phyloP scores from a whole-genome alignment of 2,329 filamentous ascomycete species.

The Diaporthe ampelina region DNA sequence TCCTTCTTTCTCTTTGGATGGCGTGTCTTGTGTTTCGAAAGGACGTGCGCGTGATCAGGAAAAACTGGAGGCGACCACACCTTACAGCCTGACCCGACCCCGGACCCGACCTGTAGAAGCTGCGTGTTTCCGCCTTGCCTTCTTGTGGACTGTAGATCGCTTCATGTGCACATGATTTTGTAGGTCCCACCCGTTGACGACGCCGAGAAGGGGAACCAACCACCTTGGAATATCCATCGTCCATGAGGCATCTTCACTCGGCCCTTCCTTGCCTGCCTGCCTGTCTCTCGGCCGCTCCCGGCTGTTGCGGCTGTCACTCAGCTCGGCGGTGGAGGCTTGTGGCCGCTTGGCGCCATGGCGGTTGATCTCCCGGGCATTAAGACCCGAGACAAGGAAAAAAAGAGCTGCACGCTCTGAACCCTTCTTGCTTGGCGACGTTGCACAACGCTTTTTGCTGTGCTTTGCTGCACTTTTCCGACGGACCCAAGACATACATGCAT shows the following conservation, averaged over 20 bases:
- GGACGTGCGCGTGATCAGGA: constrained; percentile 9
- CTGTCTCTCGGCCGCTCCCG: constrained; percentile 11
- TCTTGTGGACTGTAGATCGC: neutral
- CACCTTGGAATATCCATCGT: neutral
- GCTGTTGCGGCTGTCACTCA: constrained; percentile 29
- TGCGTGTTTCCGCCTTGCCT: neutral
- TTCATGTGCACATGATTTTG: neutral
- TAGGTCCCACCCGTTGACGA: neutral
- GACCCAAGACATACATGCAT: neutral
- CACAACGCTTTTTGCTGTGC: neutral
- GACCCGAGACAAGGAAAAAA: constrained; percentile 7
- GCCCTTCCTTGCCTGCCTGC: too few species aligned
- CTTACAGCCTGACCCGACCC: neutral
- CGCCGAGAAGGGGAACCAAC: neutral
- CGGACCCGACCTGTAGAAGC: neutral
- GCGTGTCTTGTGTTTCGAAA: constrained; percentile 30
- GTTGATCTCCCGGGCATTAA: constrained; percentile 32
- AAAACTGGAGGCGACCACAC: neutral
- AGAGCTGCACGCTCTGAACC: neutral
- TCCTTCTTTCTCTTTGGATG: neutral
- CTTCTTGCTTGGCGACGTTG: constrained; percentile 12
- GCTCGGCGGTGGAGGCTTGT: constrained; percentile 28
- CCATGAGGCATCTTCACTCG: neutral
- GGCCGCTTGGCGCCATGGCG: constrained; percentile 17
- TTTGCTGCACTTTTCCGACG: neutral